Base-by-base conservation (phyloP, 139 green algal species). In the Gonium pectorale region DNA sequence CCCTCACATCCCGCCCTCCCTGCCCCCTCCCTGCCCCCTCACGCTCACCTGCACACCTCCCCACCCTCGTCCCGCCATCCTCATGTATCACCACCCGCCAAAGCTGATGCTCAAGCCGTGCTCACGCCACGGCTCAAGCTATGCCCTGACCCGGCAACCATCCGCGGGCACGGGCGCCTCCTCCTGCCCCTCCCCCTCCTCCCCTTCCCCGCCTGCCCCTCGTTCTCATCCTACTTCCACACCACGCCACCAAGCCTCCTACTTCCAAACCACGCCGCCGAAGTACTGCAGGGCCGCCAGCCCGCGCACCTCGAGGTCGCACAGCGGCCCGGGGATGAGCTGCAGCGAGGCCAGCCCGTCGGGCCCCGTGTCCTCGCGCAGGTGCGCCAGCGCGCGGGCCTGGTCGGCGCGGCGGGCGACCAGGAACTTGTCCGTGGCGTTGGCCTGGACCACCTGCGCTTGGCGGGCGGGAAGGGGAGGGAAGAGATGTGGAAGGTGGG, bases 271-370 rank as follows among this genome's bases (percentile, higher is more conserved):
- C 15, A 91, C 60, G 69, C 86, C 81, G 0, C 95, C 97, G 93
- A 99, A 99, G 87, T 99, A 99, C 78, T 95, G 91, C 72, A 99
- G 91, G 17, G 96, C 97, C 1, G 96, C 90, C 49, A 98, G 88
- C 0, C 97, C 97, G 0, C 96, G 77, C 38, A 91, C 96, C 86
- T 99, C 97, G 71, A 99, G 86, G 78, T 99, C 97, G 41, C 99
- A 93, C 68, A 99, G 89, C 17, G 97, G 97, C 29, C 92, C 95
- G 43, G 93, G 88, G 5, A 97, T 96, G 9, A 98, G 56, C 77
- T 96, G 88, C 72, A 84, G 43, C 11, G 44, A 66, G 44, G 78
- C 62, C 60, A 99, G 87, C 33, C 95, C 82, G 38, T 64, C 85
- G 43, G 98, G 89, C 27, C 88, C 93, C 0, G 90, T 62, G 80